A percentile compares a stretch with the other conserved stretches of the same genome.
Evolutionary conservation across 768 basidiomycete species (phyloP).

Genomic region (Lactarius trivialis): DNA sequence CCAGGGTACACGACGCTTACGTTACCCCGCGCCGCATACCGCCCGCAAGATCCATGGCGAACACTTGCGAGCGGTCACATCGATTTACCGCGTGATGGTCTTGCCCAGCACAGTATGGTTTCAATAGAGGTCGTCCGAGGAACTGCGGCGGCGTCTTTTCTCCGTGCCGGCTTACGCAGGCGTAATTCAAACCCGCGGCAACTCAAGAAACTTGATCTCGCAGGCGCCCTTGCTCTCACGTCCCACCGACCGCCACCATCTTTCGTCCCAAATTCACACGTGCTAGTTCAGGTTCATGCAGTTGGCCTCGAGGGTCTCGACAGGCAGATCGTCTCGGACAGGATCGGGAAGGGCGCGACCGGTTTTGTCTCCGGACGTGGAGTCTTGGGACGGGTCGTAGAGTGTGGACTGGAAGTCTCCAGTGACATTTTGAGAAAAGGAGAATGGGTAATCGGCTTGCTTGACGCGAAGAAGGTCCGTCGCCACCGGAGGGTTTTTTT

Average conservation of each 20-base stretch:
- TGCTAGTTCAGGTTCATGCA: slow-evolving; percentile 87
- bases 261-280: slow-evolving; percentile 58
- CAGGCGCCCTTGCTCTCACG: slow-evolving; percentile 27
- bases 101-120: slow-evolving; percentile 86
- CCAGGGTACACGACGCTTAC: slow-evolving; percentile 38
- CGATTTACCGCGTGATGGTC: slow-evolving; percentile 67
- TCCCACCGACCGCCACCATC: slow-evolving; percentile 54
- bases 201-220: slow-evolving; percentile 16
- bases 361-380: slow-evolving; percentile 85
- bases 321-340: slow-evolving; percentile 53
- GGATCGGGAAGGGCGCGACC: slow-evolving; percentile 25
- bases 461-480: slow-evolving; percentile 72
- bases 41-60: slow-evolving; percentile 32
- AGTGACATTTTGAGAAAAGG: slow-evolving; percentile 57
- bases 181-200: slow-evolving; percentile 11
- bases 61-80: slow-evolving; percentile 44
- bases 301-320: slow-evolving; percentile 78
- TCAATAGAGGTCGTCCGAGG: slow-evolving; percentile 74
- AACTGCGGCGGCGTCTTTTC: slow-evolving; percentile 22
- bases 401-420: slow-evolving; percentile 74
- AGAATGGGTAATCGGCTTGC: slow-evolving; percentile 81
- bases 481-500: slow-evolving; percentile 8
- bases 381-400: slow-evolving; percentile 78
- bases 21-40: slow-evolving; percentile 40
- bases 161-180: slow-evolving; percentile 2